A percentile compares a stretch with the other conserved stretches of the same genome.
Conservation (phyloP, 2,329 filamentous ascomycete species). For the Apiospora malaysiana region DNA sequence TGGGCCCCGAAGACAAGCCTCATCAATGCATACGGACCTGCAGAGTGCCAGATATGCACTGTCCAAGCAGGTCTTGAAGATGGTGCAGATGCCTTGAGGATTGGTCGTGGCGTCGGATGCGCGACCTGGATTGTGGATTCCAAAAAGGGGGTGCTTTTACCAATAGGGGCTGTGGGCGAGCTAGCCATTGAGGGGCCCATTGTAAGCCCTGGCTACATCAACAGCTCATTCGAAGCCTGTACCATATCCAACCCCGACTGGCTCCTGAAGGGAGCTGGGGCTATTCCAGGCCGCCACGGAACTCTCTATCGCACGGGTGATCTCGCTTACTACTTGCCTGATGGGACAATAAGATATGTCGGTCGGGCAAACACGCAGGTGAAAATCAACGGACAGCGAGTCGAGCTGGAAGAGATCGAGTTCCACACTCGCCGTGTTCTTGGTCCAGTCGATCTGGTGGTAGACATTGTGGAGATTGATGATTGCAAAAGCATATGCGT, state of each 20-base stretch:
- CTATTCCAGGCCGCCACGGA: conserved; percentile 17
- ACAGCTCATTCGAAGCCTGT: conserved; percentile 8
- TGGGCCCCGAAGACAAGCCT: too few relatives aligned
- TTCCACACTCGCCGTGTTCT: conserved; percentile 23
- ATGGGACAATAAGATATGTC: conserved; percentile 38
- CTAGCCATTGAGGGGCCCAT: conserved; percentile 24
- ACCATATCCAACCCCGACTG: conserved; percentile 23
- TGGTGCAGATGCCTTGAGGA: too few relatives aligned
- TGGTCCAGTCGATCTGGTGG: background rate
- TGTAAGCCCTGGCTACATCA: conserved; percentile 23
- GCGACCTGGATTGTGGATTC: too few relatives aligned
- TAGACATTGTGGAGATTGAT: too few relatives aligned
- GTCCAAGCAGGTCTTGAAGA: too few relatives aligned
- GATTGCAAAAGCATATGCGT: too few relatives aligned
- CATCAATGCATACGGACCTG: too few relatives aligned
- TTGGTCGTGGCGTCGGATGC: too few relatives aligned
- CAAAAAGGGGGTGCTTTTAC: too few relatives aligned
- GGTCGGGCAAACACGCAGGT: conserved; percentile 53
- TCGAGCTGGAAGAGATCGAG: conserved; percentile 48
- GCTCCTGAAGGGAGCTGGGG: background rate
- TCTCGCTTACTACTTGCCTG: conserved; percentile 33
- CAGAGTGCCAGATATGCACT: too few relatives aligned
- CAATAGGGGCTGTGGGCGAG: too few relatives aligned
- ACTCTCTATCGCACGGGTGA: conserved; percentile 42
- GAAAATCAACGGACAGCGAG: conserved; percentile 57